Evolutionary conservation across 495 filamentous ascomycete genomes (phyloP), one percentile per base, ranked within the genome.

Genomic region (Acidiella bohemica): DNA sequence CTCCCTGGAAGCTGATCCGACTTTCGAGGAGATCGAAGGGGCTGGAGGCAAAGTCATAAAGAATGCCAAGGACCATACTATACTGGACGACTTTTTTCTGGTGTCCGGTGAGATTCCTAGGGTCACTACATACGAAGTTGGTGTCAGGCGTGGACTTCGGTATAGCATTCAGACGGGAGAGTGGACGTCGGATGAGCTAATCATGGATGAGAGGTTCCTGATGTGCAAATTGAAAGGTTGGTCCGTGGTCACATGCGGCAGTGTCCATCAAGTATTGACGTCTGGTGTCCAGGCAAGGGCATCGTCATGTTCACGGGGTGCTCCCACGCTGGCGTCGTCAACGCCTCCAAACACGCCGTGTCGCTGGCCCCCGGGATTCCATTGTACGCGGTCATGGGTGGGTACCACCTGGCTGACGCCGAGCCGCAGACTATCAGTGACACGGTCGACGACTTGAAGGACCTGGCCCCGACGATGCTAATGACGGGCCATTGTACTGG

Each of bases 221-320:
- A 67, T 71, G 51, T 72, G 69, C 42, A 70, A 73, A 39, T 42
- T 76, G 19, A 76, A 73, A 59, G 70, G 70, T 67, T 37, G 5
- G 46, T 30, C 14, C 18, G 1, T n/a, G n/a, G n/a, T n/a, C n/a
- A n/a, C n/a, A n/a, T n/a, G n/a, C n/a, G n/a, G n/a, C n/a, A n/a
- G n/a, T n/a, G n/a, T n/a, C n/a, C n/a, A n/a, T n/a, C n/a, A n/a
- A n/a, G n/a, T n/a, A n/a, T n/a, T n/a, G n/a, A n/a, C n/a, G n/a
- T n/a, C n/a, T n/a, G n/a, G n/a, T n/a, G n/a, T n/a, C n/a, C 22
- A 47, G 45, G 59, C 22, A 74, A 68, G 51, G 74, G 73, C 9
- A 60, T 78, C 14, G 69, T 78, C 5, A 56, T 76, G 12, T 74
- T 78, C 52, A 76, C 71, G 1, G 72, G 70, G n/a, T 77, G 73